A percentile compares a stretch with the other conserved stretches of the same genome.
Conservation (phyloP, 1,284 basidiomycete genomes). For the Phenoliferia sp. region DNA sequence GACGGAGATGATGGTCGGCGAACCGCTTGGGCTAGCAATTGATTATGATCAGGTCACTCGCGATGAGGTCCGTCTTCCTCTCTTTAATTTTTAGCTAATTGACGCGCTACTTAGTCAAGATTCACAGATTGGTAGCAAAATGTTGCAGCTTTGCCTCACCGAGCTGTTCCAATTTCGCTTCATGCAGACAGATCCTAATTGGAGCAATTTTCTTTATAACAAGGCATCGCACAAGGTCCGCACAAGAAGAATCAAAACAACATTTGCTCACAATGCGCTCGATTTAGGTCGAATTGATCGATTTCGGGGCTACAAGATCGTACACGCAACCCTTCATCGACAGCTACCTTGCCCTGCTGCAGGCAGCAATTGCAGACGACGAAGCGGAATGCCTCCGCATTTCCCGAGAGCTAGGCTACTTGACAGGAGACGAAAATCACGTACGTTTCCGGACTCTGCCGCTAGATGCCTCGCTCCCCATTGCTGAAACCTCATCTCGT, state of each 20-base stretch:
- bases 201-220: conserved; percentile 95
- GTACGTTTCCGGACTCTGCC: conserved; percentile 47
- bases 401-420: conserved; percentile 77
- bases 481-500: neutral
- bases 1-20: conserved; percentile 79
- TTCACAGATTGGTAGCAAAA: conserved; percentile 69
- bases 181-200: conserved; percentile 99
- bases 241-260: neutral
- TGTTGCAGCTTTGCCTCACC: conserved; percentile 79
- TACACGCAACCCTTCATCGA: conserved; percentile 87
- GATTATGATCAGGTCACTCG: conserved; percentile 61
- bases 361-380: conserved; percentile 70
- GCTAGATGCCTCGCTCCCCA: neutral
- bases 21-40: conserved; percentile 66
- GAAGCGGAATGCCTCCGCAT: conserved; percentile 63
- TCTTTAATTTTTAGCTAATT: neutral
- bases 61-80: conserved; percentile 59
- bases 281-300: conserved; percentile 77
- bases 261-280: neutral
- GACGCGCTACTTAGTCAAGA: neutral
- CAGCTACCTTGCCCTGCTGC: conserved; percentile 73
- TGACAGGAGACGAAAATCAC: conserved; percentile 82
- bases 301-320: conserved; percentile 89
- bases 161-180: conserved; percentile 86
- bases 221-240: conserved; percentile 52